These are phyloP conservation scores for Effrenium voratum DNA, from an alignment of 73 alveolate species.

Conservation along the genomic window DNA sequence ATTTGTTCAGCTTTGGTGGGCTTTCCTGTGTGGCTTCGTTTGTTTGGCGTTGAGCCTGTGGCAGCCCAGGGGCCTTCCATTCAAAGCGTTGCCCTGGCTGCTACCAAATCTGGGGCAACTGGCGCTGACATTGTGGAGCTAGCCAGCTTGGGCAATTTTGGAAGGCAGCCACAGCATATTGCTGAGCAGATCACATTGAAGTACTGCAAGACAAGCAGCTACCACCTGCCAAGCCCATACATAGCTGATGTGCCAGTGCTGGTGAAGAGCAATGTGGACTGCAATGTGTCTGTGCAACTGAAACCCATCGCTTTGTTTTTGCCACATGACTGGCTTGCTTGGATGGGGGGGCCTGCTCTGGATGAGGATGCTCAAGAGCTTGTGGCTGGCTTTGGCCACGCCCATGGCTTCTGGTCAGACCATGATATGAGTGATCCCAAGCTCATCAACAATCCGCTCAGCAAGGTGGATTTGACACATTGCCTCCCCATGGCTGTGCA, in stretches of 20 bases:
- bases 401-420: not conserved
- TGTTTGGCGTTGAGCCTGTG: not conserved
- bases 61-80: not conserved
- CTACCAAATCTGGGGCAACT: not conserved
- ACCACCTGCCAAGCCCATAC: not conserved
- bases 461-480: not conserved
- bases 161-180: not conserved
- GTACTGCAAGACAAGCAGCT: not conserved
- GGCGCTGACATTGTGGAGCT: not conserved
- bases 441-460: not conserved
- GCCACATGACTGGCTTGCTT: constrained; percentile 34
- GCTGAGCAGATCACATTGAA: not conserved
- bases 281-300: not conserved
- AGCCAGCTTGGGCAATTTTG: not conserved
- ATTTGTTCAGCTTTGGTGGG: not conserved
- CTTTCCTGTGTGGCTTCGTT: not conserved
- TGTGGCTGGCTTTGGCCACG: not conserved
- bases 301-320: not conserved
- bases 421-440: constrained; percentile 3
- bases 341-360: not conserved
- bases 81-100: constrained; percentile 1
- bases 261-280: not conserved
- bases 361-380: not conserved
- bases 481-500: not conserved
- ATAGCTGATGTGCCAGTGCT: not conserved